phyloP scores from a whole-genome alignment of 495 filamentous ascomycete species.

The Tuber indicum region DNA sequence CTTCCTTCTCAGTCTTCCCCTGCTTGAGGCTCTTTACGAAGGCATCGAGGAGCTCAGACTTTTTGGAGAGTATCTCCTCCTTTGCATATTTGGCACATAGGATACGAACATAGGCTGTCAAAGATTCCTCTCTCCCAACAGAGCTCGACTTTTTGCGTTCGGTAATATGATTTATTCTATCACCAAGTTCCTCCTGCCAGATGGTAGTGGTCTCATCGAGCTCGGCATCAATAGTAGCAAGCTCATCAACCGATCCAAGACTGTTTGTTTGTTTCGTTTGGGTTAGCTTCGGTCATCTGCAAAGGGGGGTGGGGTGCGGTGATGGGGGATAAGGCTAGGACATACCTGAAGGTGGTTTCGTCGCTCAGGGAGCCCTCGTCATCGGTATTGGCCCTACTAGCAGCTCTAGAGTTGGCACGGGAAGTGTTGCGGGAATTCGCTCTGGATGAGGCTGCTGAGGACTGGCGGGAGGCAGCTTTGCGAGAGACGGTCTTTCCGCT shows the following conservation, averaged over 20 bases:
- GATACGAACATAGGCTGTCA: slow-evolving; percentile 63
- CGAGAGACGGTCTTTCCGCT: slow-evolving; percentile 87
- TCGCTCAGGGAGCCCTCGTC: slow-evolving; percentile 75
- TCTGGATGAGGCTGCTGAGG: slow-evolving; percentile 60
- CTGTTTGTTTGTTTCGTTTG: slow-evolving; percentile 45
- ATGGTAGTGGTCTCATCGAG: slow-evolving; percentile 50
- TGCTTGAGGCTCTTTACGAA: slow-evolving; percentile 67
- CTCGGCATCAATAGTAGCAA: slow-evolving; percentile 45
- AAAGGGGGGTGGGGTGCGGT: slow-evolving; percentile 30
- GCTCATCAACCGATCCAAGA: slow-evolving; percentile 54
- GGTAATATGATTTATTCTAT: slow-evolving; percentile 71
- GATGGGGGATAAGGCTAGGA: slow-evolving; percentile 9
- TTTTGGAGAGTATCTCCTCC: slow-evolving; percentile 57
- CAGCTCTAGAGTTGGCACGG: slow-evolving; percentile 53
- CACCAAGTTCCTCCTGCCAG: slow-evolving; percentile 62
- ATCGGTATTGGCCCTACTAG: slow-evolving; percentile 59
- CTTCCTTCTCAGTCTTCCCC: slow-evolving; percentile 67
- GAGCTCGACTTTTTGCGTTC: slow-evolving; percentile 79
- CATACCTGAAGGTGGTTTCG: slow-evolving; percentile 63
- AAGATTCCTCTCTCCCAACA: slow-evolving; percentile 68
- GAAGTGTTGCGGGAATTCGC: slow-evolving; percentile 57
- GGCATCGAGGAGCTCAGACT: slow-evolving; percentile 61
- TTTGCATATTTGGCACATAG: slow-evolving; percentile 66
- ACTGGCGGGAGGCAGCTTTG: slow-evolving; percentile 70
- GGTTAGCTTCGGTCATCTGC: slow-evolving; percentile 13